Evolutionary conservation across 768 basidiomycete genomes (phyloP).

Genomic region (Holtermanniella nyarrowii): DNA sequence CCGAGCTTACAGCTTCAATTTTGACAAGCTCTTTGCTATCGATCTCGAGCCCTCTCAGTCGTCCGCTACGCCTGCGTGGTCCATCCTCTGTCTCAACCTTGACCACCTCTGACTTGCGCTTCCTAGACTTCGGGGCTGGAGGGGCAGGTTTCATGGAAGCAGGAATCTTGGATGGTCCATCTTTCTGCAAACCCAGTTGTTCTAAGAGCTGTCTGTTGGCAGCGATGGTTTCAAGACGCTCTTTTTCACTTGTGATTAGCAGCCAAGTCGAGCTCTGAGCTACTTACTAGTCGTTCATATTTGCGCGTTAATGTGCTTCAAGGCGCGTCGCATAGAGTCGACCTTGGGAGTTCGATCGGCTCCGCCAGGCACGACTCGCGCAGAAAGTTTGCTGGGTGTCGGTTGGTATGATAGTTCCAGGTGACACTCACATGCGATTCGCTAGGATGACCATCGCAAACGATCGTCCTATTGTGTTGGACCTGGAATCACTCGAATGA

Average conservation of each 20-base stretch:
- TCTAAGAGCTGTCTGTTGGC: conserved; percentile 35
- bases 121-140: conserved; percentile 11
- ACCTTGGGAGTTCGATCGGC: no score
- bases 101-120: conserved; percentile 11
- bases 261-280: neutral
- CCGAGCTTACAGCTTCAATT: conserved; percentile 6
- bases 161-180: conserved; percentile 16
- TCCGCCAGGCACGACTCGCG: no score
- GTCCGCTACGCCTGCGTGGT: conserved; percentile 22
- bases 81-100: conserved; percentile 14
- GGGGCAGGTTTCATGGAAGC: conserved; percentile 5
- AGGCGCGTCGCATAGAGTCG: no score
- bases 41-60: conserved; percentile 30
- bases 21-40: conserved; percentile 18
- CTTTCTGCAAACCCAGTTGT: conserved; percentile 30
- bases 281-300: conserved; percentile 31
- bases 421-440: no score
- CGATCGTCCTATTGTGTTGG: no score
- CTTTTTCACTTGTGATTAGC: conserved; percentile 18
- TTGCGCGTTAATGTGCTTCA: no score
- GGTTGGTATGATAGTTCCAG: no score
- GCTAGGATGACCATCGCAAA: no score
- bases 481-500: no score
- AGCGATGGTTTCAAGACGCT: conserved; percentile 37
- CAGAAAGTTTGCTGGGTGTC: no score